These are phyloP conservation scores for Pichia sp. DNA, from an alignment of 1,139 yeast species.

Conservation along the genomic window DNA sequence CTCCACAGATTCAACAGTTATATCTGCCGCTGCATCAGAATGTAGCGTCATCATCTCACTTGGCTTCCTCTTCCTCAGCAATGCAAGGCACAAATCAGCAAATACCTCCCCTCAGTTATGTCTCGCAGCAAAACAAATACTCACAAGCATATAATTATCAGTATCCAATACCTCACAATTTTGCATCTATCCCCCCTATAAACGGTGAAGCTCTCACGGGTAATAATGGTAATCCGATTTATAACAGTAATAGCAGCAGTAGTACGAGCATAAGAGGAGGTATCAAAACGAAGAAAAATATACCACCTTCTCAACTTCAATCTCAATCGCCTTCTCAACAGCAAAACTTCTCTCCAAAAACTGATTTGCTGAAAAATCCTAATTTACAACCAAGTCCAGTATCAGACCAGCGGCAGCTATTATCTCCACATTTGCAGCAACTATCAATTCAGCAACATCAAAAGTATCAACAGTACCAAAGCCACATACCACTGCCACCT, in stretches of 20 bases:
- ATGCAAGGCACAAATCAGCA: neutral
- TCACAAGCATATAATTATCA: neutral
- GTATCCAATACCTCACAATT: neutral
- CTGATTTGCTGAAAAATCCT: neutral
- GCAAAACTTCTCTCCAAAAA: neutral
- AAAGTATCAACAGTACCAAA: neutral
- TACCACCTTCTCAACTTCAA: neutral
- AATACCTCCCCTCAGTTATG: neutral
- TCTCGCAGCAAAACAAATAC: neutral
- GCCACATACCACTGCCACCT: neutral
- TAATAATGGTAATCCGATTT: neutral
- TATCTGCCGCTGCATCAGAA: conserved; percentile 2
- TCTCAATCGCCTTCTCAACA: neutral
- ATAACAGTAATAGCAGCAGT: neutral
- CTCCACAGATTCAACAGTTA: conserved; percentile 5
- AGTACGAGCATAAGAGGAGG: neutral
- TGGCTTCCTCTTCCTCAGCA: neutral
- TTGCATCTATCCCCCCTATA: neutral
- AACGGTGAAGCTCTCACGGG: neutral
- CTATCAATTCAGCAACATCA: neutral
- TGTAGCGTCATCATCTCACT: neutral
- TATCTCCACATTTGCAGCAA: neutral
- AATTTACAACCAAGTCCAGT: neutral
- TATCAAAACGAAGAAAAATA: neutral
- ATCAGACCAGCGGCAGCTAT: neutral